These are phyloP conservation scores for Cryptococcus sp. DNA, from an alignment of 1,284 basidiomycete species.

Conservation along the genomic window DNA sequence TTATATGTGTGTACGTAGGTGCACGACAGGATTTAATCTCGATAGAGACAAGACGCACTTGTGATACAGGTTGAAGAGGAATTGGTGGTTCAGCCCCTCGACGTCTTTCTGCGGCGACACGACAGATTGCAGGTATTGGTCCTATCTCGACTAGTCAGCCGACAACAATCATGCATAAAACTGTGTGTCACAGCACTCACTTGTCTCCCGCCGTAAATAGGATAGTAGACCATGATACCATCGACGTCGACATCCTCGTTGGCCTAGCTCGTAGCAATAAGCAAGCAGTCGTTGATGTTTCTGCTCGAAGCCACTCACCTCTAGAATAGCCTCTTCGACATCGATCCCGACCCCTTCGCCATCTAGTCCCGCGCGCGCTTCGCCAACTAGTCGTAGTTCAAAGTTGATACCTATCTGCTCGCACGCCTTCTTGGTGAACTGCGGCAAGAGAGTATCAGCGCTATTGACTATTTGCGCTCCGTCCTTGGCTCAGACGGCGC, in stretches of 20 bases:
- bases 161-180: too few relatives aligned
- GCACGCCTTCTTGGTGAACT: slow-evolving; percentile 88
- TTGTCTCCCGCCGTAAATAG: slow-evolving; percentile 83
- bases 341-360: slow-evolving; percentile 64
- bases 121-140: slow-evolving; percentile 83
- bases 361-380: slow-evolving; percentile 54
- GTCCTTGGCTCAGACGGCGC: not conserved
- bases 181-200: too few relatives aligned
- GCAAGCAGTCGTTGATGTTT: not conserved
- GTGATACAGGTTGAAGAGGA: slow-evolving; percentile 95
- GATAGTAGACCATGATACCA: slow-evolving; percentile 99
- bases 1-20: not conserved
- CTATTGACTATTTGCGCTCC: too few relatives aligned
- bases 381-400: slow-evolving; percentile 69
- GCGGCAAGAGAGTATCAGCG: not conserved
- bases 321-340: slow-evolving; percentile 91
- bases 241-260: slow-evolving; percentile 83
- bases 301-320: slow-evolving; percentile 55
- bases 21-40: not conserved
- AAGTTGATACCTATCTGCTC: slow-evolving; percentile 85
- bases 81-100: slow-evolving; percentile 93
- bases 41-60: slow-evolving; percentile 64
- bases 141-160: too few relatives aligned
- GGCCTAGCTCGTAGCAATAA: slow-evolving; percentile 52
- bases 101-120: slow-evolving; percentile 95